Evolutionary conservation across 148 eudicot species (phyloP).

Genomic region (Silene uniflora): DNA sequence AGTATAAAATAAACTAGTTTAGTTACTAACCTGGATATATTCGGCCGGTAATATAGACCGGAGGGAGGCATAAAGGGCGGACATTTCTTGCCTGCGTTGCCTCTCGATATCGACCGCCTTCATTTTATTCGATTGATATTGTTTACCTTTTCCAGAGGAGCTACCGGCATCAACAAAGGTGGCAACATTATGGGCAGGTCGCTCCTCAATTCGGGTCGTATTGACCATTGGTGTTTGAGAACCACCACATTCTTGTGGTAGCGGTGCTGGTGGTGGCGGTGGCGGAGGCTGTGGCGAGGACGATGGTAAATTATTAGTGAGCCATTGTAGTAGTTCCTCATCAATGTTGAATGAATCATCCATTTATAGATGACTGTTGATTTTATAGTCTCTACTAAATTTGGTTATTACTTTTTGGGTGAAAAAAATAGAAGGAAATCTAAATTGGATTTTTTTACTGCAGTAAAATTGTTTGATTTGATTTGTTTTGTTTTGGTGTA

Average conservation of each 20-base stretch:
- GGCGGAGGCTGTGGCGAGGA: background rate
- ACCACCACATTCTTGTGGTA: background rate
- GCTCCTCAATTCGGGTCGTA: background rate
- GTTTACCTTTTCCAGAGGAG: background rate
- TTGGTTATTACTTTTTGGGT: background rate
- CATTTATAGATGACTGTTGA: background rate
- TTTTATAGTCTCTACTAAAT: background rate
- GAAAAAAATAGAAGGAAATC: no score
- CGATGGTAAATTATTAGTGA: slow-evolving; percentile 1
- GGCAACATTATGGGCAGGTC: background rate
- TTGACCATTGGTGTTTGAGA: background rate
- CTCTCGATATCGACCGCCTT: slow-evolving; percentile 23
- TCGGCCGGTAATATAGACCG: slow-evolving; percentile 19
- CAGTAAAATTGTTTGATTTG: background rate
- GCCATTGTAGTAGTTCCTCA: slow-evolving; percentile 10
- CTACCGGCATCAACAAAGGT: no score
- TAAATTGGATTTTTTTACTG: background rate
- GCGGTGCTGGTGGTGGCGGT: background rate
- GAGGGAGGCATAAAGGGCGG: slow-evolving; percentile 16
- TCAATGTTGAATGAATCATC: background rate
- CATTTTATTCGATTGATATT: background rate
- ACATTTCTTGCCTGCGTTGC: slow-evolving; percentile 21
- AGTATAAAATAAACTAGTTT: no score
- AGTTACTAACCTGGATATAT: slow-evolving; percentile 7
- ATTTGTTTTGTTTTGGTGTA: background rate